Base-by-base conservation (phyloP, 2,329 filamentous ascomycete species). In the Calonectria hawksworthii region DNA sequence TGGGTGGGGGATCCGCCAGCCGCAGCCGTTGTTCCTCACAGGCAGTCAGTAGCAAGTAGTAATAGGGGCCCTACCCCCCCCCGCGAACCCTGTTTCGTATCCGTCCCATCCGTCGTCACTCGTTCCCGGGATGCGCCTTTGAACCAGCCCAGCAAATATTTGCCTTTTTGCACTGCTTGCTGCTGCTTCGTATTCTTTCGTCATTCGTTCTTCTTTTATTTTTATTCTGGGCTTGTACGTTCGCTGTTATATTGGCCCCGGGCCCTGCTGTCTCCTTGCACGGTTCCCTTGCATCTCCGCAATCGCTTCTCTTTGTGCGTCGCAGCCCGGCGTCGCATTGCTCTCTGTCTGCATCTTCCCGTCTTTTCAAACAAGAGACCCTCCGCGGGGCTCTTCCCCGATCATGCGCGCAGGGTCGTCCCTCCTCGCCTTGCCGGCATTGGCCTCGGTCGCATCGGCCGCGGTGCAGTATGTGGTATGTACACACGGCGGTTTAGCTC, bases 401-500 rank as follows among this genome's bases (percentile, higher is more conserved):
- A 67, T 6, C 38, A 76, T 77, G 74, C 72, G 54, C 65, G 11
- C 74, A 63, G 30, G 38, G 5, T 61, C 63, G 18, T 65, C 30
- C 65, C 36, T 76, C 28, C 34, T 75, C 5, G n/a, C 72, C 4
- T 44, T 63, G 44, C 51, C 75, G 47, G 56, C 72, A 36, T 63
- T 75, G 44, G 41, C 68, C 16, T 70, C 74, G 21, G 56, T 64
- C n/a, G 72, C 72, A 56, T 69, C 69, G 44, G 76, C 50, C 36
- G 71, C 56, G 73, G 59, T 75, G 5, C 70, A 73, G 30, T 77
- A 76, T 51, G 28, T 77, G 51, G 76, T 77, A 41, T 26, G 74
- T 71, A 69, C 10, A 70, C 18, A 11, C 23, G n/a, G n/a, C n/a
- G n/a, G n/a, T n/a, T n/a, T n/a, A n/a, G n/a, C n/a, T n/a, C n/a